Evolutionary conservation across 495 filamentous ascomycete species (phyloP), one percentile per base, ranked within the genome.

Genomic region (Aspergillus cavernicola): DNA sequence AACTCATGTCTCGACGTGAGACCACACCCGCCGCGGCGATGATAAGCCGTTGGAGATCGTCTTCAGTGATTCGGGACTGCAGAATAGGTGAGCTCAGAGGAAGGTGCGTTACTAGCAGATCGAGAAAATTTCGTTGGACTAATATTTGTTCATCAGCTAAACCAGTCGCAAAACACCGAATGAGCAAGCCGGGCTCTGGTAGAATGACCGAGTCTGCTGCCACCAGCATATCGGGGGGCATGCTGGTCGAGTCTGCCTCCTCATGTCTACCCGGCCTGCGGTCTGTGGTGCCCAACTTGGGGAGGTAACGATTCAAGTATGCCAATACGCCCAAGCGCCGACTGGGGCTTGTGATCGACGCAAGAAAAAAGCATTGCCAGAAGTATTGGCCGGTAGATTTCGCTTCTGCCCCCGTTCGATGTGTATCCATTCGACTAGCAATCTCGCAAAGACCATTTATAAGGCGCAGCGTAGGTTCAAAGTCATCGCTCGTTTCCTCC

Each of bases 361-460:
- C 90, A 32, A 97, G 76, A 58, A 99, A 96, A 57, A 99, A 87
- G 67, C 89, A 96, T 73, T 99, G 93, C 93, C 93, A 99, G 65
- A 96, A 99, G 65, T 90, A 95, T 58, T 90, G 88, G 46, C 92
- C 88, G 23, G 82, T 85, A 9, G 76, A 70, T 12, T 77, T 79
- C 43, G 72, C 69, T n/a, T 78, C 69, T 2, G 77, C 76, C 9
- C 74, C 70, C 18, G 75, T 69, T 41, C 56, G 62, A 37, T 61
- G 59, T 24, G 66, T 71, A 36, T 75, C 69, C 53, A 74, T 68
- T 12, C 74, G 72, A 3, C 79, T 80, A 19, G 91, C 80, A 10
- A 83, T 81, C 61, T 77, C 71, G 58, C 86, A 89, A 58, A 97
- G 84, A 41, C 79, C 84, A 57, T 93, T 88, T 20, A 97, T 65